phyloP scores from a whole-genome alignment of 2,329 filamentous ascomycete species.

The Aspergillus arachidicola region DNA sequence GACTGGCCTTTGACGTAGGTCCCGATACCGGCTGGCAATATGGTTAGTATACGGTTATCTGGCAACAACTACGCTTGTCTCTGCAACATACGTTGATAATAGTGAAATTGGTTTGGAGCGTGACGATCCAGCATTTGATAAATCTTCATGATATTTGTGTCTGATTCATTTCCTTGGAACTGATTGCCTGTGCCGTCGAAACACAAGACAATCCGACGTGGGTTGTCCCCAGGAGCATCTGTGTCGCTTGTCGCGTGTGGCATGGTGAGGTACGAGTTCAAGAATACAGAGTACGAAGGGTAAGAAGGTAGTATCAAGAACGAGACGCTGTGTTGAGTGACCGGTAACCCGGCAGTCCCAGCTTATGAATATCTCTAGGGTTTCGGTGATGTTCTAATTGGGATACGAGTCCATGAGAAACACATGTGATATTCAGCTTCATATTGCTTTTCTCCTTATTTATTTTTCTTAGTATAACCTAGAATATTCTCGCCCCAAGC shows the following conservation, averaged over 20 bases:
- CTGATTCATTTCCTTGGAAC: conserved; percentile 41
- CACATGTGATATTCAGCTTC: neutral
- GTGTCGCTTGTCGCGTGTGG: neutral
- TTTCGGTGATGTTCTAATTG: neutral
- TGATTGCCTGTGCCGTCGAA: conserved; percentile 31
- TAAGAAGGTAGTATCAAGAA: neutral
- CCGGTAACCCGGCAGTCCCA: too few relatives aligned
- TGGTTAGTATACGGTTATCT: neutral
- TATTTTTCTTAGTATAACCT: neutral
- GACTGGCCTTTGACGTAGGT: conserved; percentile 9
- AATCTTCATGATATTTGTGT: conserved; percentile 59
- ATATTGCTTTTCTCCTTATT: neutral
- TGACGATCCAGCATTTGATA: conserved; percentile 43
- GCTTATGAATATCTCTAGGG: neutral
- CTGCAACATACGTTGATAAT: conserved; percentile 8
- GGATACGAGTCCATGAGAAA: neutral
- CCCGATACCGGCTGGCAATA: conserved; percentile 6
- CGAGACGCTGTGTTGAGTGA: neutral
- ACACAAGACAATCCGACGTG: conserved; percentile 7
- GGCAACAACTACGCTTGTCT: neutral
- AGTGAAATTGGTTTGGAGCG: conserved; percentile 4
- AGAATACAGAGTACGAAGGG: neutral
- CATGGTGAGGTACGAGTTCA: neutral
- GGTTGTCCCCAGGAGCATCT: neutral
- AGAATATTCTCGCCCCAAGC: neutral